Evolutionary conservation across 257 asterid species (phyloP), one percentile per base, ranked within the genome.

Genomic region (Capsicum chinense): DNA sequence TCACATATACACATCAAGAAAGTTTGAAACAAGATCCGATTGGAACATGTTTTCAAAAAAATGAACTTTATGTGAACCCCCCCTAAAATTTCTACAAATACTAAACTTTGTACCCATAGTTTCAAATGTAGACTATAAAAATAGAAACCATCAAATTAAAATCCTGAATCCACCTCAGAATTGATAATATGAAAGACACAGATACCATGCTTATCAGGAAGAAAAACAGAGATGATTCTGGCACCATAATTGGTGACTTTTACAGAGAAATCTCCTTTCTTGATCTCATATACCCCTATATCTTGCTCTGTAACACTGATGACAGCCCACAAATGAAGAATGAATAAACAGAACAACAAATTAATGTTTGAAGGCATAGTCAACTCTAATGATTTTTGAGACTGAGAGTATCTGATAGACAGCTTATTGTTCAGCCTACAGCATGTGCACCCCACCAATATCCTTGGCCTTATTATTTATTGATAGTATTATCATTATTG

Each of bases 321-420:
- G n/a, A 13, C 81, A 54, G 81, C 48, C 50, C 7, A 78, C 81
- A 54, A 14, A 52, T 81, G 87, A 56, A 87, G 76, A 76, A 86
- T 50, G 44, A 83, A 60, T 63, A 90, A 85, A 83, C 88, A 83
- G 42, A 89, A 56, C 48, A 78, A 69, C n/a, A 81, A 13, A 19
- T 48, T 79, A 66, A 83, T 9, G 39, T 86, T 86, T 6, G 86
- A 67, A 92, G 88, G 19, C 81, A 78, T 78, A 26, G 33, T 89
- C 64, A 59, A 50, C 71, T 35, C 14, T 79, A 26, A 56, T 63
- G n/a, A 13, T 19, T 57, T 39, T 6, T 17, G 37, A 33, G 7
- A 50, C 15, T 71, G 0, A 42, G 56, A 44, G 5, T 42, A 33
- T 70, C 56, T 42, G 52, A 10, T 39, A 3, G 21, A 69, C 78